These are phyloP conservation scores for Macadamia integrifolia DNA, from an alignment of 164 flowering plant species.

Conservation along the genomic window DNA sequence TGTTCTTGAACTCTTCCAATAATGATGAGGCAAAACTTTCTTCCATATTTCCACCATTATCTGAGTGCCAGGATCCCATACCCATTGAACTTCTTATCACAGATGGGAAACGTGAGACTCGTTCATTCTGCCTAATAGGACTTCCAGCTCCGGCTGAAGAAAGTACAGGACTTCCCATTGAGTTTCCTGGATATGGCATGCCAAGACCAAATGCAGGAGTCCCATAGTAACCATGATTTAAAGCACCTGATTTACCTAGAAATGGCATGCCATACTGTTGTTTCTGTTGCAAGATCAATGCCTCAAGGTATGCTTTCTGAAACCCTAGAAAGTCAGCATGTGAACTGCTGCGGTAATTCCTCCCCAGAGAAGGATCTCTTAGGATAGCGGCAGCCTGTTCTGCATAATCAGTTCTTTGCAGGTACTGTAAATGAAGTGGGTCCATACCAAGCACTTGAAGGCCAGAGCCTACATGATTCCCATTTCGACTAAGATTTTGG, in stretches of 20 bases:
- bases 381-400: conserved; percentile 19
- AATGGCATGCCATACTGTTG: conserved; percentile 42
- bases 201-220: conserved; percentile 41
- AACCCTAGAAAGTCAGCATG: conserved; percentile 37
- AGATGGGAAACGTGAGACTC: conserved; percentile 32
- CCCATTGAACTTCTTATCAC: conserved; percentile 39
- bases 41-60: conserved; percentile 34
- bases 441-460: conserved; percentile 31
- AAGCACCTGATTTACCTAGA: conserved; percentile 34
- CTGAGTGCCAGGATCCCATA: conserved; percentile 40
- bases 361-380: conserved; percentile 25
- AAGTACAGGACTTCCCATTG: conserved; percentile 21
- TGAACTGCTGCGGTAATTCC: conserved; percentile 32
- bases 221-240: conserved; percentile 37
- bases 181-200: conserved; percentile 39
- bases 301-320: conserved; percentile 56
- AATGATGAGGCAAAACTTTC: conserved; percentile 42
- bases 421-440: conserved; percentile 34
- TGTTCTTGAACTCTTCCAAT: conserved; percentile 76
- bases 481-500: conserved; percentile 22
- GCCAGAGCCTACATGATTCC: conserved; percentile 28
- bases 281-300: conserved; percentile 52
- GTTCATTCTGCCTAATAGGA: conserved; percentile 34
- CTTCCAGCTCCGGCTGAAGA: conserved; percentile 39
- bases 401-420: conserved; percentile 35